Conservation (phyloP, 257 asterid species). For the Verbascum thapsus region DNA sequence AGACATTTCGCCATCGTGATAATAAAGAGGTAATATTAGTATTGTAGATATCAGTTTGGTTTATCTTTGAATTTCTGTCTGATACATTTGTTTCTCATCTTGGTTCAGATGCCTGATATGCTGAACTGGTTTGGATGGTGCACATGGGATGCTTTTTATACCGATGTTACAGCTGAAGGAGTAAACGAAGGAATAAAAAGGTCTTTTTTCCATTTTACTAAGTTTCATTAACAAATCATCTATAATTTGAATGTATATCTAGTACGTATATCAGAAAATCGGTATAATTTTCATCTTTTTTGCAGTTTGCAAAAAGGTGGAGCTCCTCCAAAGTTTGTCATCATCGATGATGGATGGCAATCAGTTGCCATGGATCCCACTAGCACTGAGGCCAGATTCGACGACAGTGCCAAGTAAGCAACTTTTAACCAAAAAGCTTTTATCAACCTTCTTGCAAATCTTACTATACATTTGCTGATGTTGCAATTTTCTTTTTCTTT, state of each 20-base stretch:
- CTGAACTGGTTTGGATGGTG: slow-evolving; percentile 98
- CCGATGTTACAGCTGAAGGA: slow-evolving; percentile 78
- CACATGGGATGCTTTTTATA: slow-evolving; percentile 94
- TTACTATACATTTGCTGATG: slow-evolving; percentile 13
- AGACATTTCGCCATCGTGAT: slow-evolving; percentile 74
- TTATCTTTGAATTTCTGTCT: slow-evolving; percentile 1
- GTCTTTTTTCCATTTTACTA: slow-evolving; percentile 33
- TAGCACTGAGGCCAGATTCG: slow-evolving; percentile 45
- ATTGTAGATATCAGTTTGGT: not conserved
- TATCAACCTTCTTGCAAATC: not conserved
- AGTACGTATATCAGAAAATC: not conserved
- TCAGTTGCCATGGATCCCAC: slow-evolving; percentile 71
- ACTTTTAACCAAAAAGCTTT: slow-evolving; percentile 9
- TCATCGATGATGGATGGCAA: slow-evolving; percentile 90
- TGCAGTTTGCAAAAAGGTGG: slow-evolving; percentile 65
- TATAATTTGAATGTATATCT: slow-evolving; percentile 1
- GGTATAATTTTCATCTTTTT: not conserved
- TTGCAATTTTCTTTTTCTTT: not conserved
- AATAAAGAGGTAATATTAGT: slow-evolving; percentile 59
- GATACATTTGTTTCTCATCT: slow-evolving; percentile 23
- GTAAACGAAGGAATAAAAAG: slow-evolving; percentile 69
- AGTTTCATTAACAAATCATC: slow-evolving; percentile 6
- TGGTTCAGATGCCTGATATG: slow-evolving; percentile 75
- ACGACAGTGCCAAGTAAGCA: slow-evolving; percentile 68
- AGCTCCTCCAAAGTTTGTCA: slow-evolving; percentile 63